Percentiles rank a stretch among this genome's conserved stretches.
Evolutionary conservation across 225 moss, liverwort and hornwort species (phyloP).

Genomic region (Bryoerythrophyllum caledonicum): DNA sequence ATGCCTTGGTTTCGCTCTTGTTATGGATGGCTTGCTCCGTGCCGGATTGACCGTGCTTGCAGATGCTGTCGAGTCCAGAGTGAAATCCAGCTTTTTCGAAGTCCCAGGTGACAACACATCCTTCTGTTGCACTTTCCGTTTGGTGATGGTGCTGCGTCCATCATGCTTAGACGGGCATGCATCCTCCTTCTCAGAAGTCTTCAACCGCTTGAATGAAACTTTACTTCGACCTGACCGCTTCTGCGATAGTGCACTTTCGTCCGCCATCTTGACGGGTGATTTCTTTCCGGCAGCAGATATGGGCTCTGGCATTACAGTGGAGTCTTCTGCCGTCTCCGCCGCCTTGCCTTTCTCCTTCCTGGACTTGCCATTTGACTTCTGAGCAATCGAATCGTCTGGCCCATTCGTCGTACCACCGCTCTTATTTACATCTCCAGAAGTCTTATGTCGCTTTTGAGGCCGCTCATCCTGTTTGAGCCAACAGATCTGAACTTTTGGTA

Average conservation of each 20-base stretch:
- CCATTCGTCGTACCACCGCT: background rate
- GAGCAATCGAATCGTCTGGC: constrained; percentile 13
- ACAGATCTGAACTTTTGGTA: constrained; percentile 23
- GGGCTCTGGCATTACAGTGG: background rate
- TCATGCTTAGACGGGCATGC: background rate
- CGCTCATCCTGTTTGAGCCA: constrained; percentile 35
- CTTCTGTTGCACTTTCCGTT: constrained; percentile 24
- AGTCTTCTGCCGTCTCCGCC: constrained; percentile 16
- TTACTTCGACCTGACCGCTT: constrained; percentile 20
- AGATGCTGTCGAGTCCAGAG: constrained; percentile 13
- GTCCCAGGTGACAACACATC: constrained; percentile 31
- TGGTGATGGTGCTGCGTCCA: background rate
- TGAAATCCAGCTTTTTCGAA: constrained; percentile 23
- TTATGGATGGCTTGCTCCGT: background rate
- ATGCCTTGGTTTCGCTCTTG: constrained; percentile 23
- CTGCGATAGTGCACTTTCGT: constrained; percentile 7
- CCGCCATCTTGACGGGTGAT: background rate
- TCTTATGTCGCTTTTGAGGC: constrained; percentile 42
- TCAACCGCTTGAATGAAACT: constrained; percentile 21
- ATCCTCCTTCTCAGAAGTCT: constrained; percentile 23
- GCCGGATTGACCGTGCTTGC: constrained; percentile 5
- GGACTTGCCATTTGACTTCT: constrained; percentile 13
- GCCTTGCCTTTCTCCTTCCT: constrained; percentile 10
- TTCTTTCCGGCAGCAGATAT: background rate
- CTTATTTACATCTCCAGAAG: constrained; percentile 11